phyloP scores from a whole-genome alignment of 2,329 filamentous ascomycete species.

The Verticillium nubilum region DNA sequence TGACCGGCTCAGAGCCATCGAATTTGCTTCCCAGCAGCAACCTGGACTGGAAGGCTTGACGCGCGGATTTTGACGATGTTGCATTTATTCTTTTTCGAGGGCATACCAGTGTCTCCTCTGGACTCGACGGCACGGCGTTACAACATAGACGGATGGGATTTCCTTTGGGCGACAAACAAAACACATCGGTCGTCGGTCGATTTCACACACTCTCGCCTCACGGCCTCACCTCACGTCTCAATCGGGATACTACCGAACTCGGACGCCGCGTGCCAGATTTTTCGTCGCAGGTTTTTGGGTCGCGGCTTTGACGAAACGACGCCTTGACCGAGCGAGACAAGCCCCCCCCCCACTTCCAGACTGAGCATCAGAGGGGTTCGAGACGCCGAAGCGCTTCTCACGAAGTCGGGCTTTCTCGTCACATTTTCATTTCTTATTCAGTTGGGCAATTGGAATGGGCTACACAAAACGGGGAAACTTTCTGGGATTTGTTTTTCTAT shows the following conservation, averaged over 20 bases:
- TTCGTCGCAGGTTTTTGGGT: background rate
- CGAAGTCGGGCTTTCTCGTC: background rate
- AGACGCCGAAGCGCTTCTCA: slow-evolving; percentile 1
- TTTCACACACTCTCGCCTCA: background rate
- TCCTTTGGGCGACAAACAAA: background rate
- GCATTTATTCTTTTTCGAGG: background rate
- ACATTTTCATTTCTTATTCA: background rate
- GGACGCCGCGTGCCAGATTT: background rate
- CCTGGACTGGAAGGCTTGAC: slow-evolving; percentile 9
- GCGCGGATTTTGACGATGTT: slow-evolving; percentile 5
- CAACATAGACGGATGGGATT: slow-evolving; percentile 2
- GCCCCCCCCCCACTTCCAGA: slow-evolving; percentile 2
- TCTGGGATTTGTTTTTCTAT: background rate
- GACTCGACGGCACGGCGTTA: slow-evolving; percentile 1
- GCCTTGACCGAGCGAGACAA: background rate
- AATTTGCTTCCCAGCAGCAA: slow-evolving; percentile 32
- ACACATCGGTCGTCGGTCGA: background rate
- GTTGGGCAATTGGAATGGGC: slow-evolving; percentile 5
- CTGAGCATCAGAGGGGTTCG: slow-evolving; percentile 2
- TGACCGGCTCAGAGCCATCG: slow-evolving; percentile 28
- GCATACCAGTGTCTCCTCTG: background rate
- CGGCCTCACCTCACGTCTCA: background rate
- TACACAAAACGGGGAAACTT: slow-evolving; percentile 12
- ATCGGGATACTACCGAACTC: background rate
- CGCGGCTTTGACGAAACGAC: background rate